Evolutionary conservation across 805 yeast genomes (phyloP).

Genomic region (Monosporozyma siamensis): DNA sequence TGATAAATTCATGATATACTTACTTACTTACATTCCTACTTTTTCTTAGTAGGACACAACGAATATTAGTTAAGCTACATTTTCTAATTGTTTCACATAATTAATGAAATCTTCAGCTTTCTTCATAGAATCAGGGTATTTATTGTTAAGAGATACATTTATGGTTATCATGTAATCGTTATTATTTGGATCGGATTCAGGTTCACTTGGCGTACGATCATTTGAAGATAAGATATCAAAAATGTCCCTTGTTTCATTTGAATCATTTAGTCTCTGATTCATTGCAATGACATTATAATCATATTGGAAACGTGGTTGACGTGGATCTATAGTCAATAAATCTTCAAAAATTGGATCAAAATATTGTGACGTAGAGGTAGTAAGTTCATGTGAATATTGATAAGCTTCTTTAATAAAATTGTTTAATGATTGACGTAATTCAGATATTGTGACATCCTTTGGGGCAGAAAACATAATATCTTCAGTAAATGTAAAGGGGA

Average conservation of each 20-base stretch:
- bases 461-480: slow-evolving; percentile 27
- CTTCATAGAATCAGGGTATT: slow-evolving; percentile 16
- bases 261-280: not conserved
- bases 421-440: slow-evolving; percentile 31
- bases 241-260: slow-evolving; percentile 13
- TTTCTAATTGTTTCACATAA: not conserved
- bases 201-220: not conserved
- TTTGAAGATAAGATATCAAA: slow-evolving; percentile 21
- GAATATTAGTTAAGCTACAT: not conserved
- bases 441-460: slow-evolving; percentile 9
- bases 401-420: slow-evolving; percentile 39
- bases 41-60: too few relatives aligned
- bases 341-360: slow-evolving; percentile 55
- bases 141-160: slow-evolving; percentile 15
- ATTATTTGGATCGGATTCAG: not conserved
- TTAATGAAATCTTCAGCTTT: slow-evolving; percentile 22
- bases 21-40: too few relatives aligned
- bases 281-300: slow-evolving; percentile 15
- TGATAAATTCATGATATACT: not conserved
- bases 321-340: slow-evolving; percentile 37
- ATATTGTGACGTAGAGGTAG: slow-evolving; percentile 34
- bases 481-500: slow-evolving; percentile 11
- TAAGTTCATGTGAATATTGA: slow-evolving; percentile 25
- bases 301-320: slow-evolving; percentile 21
- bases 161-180: slow-evolving; percentile 15